Evolutionary conservation across 306 rosid genomes (phyloP), one percentile per base, ranked within the genome.

Genomic region (Vicia faba): DNA sequence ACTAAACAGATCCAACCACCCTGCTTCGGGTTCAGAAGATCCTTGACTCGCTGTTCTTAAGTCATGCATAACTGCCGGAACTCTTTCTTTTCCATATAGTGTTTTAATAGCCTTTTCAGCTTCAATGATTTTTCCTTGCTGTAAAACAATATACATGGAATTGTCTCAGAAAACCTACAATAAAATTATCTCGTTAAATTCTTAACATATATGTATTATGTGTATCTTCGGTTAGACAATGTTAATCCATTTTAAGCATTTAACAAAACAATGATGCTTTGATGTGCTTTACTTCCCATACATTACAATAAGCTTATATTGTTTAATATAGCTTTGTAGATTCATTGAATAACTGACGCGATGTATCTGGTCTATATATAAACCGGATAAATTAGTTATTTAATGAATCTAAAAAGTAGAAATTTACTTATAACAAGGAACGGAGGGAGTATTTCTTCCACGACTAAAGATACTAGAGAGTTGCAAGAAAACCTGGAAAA

Each of bases 1-100:
- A 71, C 96, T 84, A 72, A 93, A 93, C 79, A 93, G 80, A 84
- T 93, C 98, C 66, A 91, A 76, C 98, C 98, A 93, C 66, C 97
- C 95, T 2, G 98, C 97, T 75, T 93, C 98, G 36, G 97, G 84
- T 78, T 93, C 98, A 54, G 81, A 68, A 43, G 98, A 88, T 74
- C 98, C 96, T 73, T 84, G 88, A 75, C 80, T 77, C 61, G 88
- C 83, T 23, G 88, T 54, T 66, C 53, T 64, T 69, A 93, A 83
- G 56, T 89, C 96, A 45, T 50, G 60, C 80, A 93, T 83, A 66
- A 89, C 87, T 69, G 75, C 87, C 11, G 79, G 68, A 68, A 89
- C 90, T 82, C 87, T 93, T 76, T 93, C 98, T 69, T 86, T 88
- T 43, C 98, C 98, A 26, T 75, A 88, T 44, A 93, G 77, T 23